A percentile compares a stretch with the other conserved stretches of the same genome.
These are phyloP conservation scores for Solanum arcanum DNA, from an alignment of 257 asterid species.

Conservation along the genomic window DNA sequence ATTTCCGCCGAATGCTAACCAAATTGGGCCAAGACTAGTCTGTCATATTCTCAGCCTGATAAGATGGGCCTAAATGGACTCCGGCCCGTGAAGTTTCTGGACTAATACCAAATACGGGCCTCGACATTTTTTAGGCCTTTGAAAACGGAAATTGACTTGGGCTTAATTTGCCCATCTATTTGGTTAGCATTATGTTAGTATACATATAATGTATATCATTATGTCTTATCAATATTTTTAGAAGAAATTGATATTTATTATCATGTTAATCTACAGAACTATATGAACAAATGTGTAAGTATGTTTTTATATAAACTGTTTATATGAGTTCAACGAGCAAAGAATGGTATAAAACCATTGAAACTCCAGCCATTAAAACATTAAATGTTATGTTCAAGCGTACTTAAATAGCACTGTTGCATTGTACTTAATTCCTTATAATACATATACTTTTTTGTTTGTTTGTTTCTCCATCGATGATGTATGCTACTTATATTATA, in stretches of 20 bases:
- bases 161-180: neutral
- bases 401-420: neutral
- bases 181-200: neutral
- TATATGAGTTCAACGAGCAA: neutral
- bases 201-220: neutral
- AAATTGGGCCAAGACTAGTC: neutral
- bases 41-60: neutral
- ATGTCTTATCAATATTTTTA: neutral
- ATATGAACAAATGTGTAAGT: neutral
- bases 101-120: neutral
- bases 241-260: neutral
- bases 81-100: neutral
- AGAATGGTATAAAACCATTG: neutral
- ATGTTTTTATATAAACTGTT: neutral
- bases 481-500: neutral
- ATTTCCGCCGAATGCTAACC: neutral
- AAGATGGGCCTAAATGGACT: neutral
- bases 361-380: neutral
- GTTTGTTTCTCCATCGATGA: neutral
- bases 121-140: neutral
- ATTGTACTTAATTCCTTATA: neutral
- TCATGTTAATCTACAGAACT: neutral
- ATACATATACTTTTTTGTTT: neutral
- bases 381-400: neutral
- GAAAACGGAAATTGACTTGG: neutral